phyloP scores from a whole-genome alignment of 164 flowering plant species.

The Echeveria elegans region DNA sequence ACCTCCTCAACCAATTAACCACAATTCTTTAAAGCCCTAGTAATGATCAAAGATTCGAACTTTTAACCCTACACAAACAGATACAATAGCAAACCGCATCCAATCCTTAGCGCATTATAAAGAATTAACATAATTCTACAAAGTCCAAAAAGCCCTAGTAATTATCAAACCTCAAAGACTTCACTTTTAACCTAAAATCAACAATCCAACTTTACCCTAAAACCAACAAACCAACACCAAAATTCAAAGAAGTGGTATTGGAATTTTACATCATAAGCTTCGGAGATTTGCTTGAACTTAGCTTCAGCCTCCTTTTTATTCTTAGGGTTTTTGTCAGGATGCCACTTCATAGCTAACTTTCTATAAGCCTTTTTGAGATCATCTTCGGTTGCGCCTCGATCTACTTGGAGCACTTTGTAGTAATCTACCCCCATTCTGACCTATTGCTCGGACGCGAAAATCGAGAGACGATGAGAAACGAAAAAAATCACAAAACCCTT shows the following conservation, averaged over 20 bases:
- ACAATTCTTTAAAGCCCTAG: too few relatives aligned
- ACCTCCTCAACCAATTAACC: too few relatives aligned
- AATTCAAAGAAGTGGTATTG: background rate
- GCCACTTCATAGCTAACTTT: background rate
- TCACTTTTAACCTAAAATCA: background rate
- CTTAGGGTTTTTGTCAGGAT: background rate
- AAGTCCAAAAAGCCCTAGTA: background rate
- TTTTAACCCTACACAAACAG: too few relatives aligned
- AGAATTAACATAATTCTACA: too few relatives aligned
- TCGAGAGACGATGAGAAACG: background rate
- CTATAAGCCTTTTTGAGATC: background rate
- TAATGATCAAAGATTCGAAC: too few relatives aligned
- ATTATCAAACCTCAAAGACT: background rate
- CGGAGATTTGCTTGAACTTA: background rate
- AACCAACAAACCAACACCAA: too few relatives aligned
- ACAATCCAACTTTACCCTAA: too few relatives aligned
- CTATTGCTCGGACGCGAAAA: too few relatives aligned
- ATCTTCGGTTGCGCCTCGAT: background rate
- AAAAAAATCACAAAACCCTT: background rate
- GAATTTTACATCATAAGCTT: background rate
- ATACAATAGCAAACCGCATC: too few relatives aligned
- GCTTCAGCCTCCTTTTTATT: background rate
- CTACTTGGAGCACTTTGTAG: background rate
- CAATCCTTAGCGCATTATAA: too few relatives aligned
- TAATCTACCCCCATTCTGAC: background rate